Evolutionary conservation across 805 yeast species (phyloP).

Genomic region (Zygosaccharomyces lentus): DNA sequence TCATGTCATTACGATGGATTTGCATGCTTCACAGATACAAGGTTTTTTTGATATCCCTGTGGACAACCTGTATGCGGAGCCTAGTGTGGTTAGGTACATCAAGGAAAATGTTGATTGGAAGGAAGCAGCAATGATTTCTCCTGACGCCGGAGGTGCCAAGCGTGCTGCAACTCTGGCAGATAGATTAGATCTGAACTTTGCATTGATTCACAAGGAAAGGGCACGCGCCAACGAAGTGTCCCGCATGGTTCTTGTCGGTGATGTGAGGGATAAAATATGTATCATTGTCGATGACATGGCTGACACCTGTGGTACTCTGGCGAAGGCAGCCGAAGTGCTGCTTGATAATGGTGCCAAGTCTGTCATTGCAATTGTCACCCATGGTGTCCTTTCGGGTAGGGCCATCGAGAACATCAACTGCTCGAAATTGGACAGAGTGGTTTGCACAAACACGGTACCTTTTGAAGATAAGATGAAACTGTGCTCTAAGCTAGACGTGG

Average conservation of each 20-base stretch:
- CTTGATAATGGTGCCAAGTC: constrained; percentile 63
- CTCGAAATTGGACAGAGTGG: constrained; percentile 62
- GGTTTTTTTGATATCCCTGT: constrained; percentile 82
- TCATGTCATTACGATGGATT: constrained; percentile 82
- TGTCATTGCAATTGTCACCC: constrained; percentile 79
- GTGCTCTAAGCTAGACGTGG: constrained; percentile 55
- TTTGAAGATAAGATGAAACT: constrained; percentile 55
- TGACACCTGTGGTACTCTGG: constrained; percentile 82
- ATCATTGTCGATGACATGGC: constrained; percentile 86
- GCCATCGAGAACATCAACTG: constrained; percentile 68
- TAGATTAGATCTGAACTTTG: constrained; percentile 71
- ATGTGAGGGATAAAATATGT: constrained; percentile 70
- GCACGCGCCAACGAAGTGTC: constrained; percentile 80
- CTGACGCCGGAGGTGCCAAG: constrained; percentile 90
- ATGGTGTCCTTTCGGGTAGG: constrained; percentile 71
- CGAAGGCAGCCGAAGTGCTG: constrained; percentile 75
- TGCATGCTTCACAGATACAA: constrained; percentile 86
- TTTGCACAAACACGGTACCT: constrained; percentile 79
- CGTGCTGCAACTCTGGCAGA: constrained; percentile 85
- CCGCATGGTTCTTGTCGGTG: constrained; percentile 82
- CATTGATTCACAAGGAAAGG: constrained; percentile 80
- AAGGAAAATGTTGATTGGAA: constrained; percentile 53
- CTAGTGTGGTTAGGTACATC: constrained; percentile 71
- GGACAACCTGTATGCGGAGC: constrained; percentile 81
- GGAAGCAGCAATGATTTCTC: constrained; percentile 73